Evolutionary conservation across 2,329 filamentous ascomycete species (phyloP).

Genomic region (Ophiocordyceps unilateralis): DNA sequence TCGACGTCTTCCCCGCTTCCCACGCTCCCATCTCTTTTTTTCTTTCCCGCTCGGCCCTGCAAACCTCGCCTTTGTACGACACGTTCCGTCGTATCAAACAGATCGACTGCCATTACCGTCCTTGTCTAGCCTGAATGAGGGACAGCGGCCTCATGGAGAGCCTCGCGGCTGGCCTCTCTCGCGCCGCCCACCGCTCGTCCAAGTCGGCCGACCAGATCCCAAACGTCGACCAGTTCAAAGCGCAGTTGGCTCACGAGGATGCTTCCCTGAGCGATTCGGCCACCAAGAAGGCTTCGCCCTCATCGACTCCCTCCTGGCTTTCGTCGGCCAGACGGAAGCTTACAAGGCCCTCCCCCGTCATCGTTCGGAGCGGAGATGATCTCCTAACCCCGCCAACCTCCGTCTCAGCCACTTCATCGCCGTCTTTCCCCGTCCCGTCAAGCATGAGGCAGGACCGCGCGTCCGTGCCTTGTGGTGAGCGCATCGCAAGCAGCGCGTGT

Average conservation of each 20-base stretch:
- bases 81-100: too few species aligned
- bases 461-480: neutral
- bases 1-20: neutral
- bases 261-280: neutral
- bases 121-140: neutral
- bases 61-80: too few species aligned
- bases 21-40: too few species aligned
- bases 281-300: neutral
- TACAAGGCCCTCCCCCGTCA: neutral
- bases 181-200: neutral
- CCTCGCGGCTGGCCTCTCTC: neutral
- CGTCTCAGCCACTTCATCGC: slow-evolving; percentile 11
- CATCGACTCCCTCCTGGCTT: slow-evolving; percentile 1
- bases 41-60: too few species aligned
- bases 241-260: neutral
- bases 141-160: neutral
- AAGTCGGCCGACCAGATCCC: slow-evolving; percentile 1
- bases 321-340: neutral
- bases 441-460: neutral
- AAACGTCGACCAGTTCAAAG: neutral
- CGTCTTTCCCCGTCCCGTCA: neutral
- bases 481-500: neutral
- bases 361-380: slow-evolving; percentile 20
- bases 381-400: slow-evolving; percentile 19
- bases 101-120: neutral